Evolutionary conservation across 371 early-diverging fungal genomes (phyloP).

Genomic region (Basidiobolus heterosporus): DNA sequence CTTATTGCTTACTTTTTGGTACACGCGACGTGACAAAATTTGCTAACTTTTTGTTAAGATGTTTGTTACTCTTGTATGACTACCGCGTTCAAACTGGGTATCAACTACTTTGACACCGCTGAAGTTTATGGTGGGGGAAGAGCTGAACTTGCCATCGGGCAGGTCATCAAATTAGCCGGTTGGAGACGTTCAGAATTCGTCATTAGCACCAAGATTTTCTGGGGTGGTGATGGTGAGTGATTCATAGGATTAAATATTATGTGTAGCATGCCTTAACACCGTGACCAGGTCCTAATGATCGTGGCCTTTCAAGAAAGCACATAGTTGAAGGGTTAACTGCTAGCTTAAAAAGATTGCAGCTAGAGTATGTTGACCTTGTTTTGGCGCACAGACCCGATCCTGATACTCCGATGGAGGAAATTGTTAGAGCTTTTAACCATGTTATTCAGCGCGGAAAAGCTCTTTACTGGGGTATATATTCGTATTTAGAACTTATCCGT

Average conservation of each 20-base stretch:
- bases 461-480: constrained; percentile 72
- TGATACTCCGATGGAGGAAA: constrained; percentile 62
- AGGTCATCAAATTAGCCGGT: constrained; percentile 49
- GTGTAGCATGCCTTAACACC: background rate
- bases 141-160: constrained; percentile 60
- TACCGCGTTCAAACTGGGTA: constrained; percentile 53
- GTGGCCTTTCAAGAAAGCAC: constrained; percentile 71
- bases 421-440: constrained; percentile 72
- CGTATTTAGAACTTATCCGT: background rate
- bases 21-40: too few species aligned
- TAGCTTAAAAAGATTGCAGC: constrained; percentile 48
- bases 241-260: background rate
- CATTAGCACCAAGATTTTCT: constrained; percentile 70
- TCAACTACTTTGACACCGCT: constrained; percentile 73
- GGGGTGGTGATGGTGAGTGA: constrained; percentile 41
- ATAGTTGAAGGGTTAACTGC: constrained; percentile 68
- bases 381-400: constrained; percentile 70
- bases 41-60: constrained; percentile 17
- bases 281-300: constrained; percentile 45
- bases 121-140: constrained; percentile 59
- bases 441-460: constrained; percentile 70
- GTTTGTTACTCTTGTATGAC: constrained; percentile 47
- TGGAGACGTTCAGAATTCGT: constrained; percentile 58
- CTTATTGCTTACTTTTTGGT: background rate
- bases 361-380: constrained; percentile 67